Percentiles rank a stretch among this genome's conserved stretches.
These are phyloP conservation scores for Spergularia azorica DNA, from an alignment of 179 eudicot species.

Conservation along the genomic window DNA sequence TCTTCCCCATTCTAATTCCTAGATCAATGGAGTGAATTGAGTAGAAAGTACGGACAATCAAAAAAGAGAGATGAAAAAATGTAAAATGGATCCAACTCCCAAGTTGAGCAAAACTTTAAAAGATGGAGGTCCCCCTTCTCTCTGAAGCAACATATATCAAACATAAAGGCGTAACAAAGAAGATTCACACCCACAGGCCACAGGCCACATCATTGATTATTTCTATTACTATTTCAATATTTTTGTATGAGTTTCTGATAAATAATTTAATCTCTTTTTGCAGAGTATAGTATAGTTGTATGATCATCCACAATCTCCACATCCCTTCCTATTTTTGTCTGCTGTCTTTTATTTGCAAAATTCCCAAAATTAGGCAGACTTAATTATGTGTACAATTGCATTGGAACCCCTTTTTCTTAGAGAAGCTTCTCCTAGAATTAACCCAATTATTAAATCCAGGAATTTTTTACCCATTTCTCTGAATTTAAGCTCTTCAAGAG, in stretches of 20 bases:
- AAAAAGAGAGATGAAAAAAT: neutral
- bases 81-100: neutral
- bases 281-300: neutral
- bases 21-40: no score
- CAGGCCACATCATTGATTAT: no score
- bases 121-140: neutral
- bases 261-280: conserved; percentile 3
- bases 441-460: conserved; percentile 6
- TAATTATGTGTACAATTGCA: conserved; percentile 44
- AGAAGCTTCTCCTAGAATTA: conserved; percentile 25
- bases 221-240: no score
- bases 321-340: neutral
- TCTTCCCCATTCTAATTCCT: no score
- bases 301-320: no score
- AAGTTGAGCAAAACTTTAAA: neutral
- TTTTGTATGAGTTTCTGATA: neutral
- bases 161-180: neutral
- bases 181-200: no score
- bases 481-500: conserved; percentile 25
- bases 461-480: conserved; percentile 31
- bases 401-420: conserved; percentile 43
- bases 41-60: no score
- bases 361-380: neutral
- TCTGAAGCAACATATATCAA: neutral
- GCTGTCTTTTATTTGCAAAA: neutral